Percentiles rank a stretch among this genome's conserved stretches.
Conservation (phyloP, 768 basidiomycete species). For the Punctularia strigosozonata region DNA sequence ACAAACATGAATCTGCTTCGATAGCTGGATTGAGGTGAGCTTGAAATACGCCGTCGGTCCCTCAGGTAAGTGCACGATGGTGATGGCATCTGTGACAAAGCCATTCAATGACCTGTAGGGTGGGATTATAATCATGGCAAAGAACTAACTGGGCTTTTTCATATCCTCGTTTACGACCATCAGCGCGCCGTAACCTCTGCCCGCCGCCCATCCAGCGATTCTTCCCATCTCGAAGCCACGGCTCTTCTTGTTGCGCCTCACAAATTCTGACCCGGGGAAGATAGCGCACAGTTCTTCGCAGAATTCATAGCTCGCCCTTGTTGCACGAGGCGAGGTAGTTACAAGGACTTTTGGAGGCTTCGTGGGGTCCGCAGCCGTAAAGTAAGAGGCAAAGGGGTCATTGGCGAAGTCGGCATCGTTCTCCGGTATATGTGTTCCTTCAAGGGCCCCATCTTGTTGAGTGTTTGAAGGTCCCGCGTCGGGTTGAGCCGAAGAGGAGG, state of each 20-base stretch:
- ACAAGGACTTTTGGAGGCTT: constrained; percentile 81
- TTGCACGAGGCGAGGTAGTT: constrained; percentile 82
- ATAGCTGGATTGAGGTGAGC: constrained; percentile 76
- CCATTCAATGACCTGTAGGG: constrained; percentile 5
- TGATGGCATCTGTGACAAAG: constrained; percentile 67
- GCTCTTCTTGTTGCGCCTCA: constrained; percentile 75
- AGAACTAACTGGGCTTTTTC: constrained; percentile 78
- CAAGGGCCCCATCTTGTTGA: constrained; percentile 21
- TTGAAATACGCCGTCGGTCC: constrained; percentile 97
- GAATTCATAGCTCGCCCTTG: constrained; percentile 84
- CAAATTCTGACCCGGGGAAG: constrained; percentile 88
- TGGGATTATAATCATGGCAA: constrained; percentile 1
- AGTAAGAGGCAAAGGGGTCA: constrained; percentile 73
- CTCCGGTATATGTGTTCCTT: too few species aligned
- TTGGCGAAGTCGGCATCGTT: constrained; percentile 55
- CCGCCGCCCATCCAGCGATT: constrained; percentile 89
- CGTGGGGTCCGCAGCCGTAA: constrained; percentile 55
- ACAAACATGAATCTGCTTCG: constrained; percentile 76
- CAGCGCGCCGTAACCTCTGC: constrained; percentile 78
- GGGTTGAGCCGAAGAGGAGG: constrained; percentile 21
- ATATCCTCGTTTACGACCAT: constrained; percentile 93
- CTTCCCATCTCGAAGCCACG: constrained; percentile 85
- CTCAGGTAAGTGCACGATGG: constrained; percentile 77
- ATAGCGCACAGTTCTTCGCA: constrained; percentile 84
- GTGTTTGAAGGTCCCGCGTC: constrained; percentile 6